These are phyloP conservation scores for Butyriboletus appendiculatus DNA, from an alignment of 1,284 basidiomycete species.

Conservation along the genomic window DNA sequence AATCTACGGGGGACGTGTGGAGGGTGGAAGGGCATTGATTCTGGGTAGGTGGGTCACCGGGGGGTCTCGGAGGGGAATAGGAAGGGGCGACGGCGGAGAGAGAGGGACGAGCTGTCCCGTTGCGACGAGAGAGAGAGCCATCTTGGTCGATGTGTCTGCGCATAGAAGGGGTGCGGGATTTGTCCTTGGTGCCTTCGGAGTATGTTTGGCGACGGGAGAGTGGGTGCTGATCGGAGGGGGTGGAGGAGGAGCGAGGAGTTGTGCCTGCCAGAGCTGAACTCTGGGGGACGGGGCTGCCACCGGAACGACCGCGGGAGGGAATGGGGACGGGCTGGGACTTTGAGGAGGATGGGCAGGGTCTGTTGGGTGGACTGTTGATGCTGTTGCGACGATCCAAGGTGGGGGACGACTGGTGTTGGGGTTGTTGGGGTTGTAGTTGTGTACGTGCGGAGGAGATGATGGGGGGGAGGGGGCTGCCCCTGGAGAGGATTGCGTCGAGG, in stretches of 20 bases:
- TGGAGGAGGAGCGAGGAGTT: constrained; percentile 35
- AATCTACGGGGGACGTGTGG: constrained; percentile 23
- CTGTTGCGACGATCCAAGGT: constrained; percentile 52
- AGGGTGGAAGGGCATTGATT: constrained; percentile 22
- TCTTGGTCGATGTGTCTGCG: constrained; percentile 60
- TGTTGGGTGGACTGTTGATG: constrained; percentile 41
- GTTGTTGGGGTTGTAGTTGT: constrained; percentile 25
- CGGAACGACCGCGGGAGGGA: constrained; percentile 34
- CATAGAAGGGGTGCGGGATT: constrained; percentile 56
- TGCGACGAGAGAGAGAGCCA: constrained; percentile 47
- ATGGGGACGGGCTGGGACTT: constrained; percentile 37
- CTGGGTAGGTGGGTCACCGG: constrained; percentile 20
- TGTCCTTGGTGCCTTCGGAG: constrained; percentile 47
- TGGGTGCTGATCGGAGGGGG: constrained; percentile 42
- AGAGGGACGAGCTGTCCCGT: constrained; percentile 45
- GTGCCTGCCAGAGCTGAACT: constrained; percentile 21
- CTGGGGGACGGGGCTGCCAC: constrained; percentile 35
- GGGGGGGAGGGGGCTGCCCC: constrained; percentile 27
- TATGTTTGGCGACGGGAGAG: constrained; percentile 49
- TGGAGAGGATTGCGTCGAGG: constrained; percentile 53
- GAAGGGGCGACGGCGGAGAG: constrained; percentile 44
- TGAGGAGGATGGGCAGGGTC: constrained; percentile 32
- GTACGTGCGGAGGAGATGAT: constrained; percentile 31
- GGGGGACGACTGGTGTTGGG: constrained; percentile 32
- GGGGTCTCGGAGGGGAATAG: constrained; percentile 28